phyloP scores from a whole-genome alignment of 2,329 filamentous ascomycete genomes.

The Gyromitra esculenta region DNA sequence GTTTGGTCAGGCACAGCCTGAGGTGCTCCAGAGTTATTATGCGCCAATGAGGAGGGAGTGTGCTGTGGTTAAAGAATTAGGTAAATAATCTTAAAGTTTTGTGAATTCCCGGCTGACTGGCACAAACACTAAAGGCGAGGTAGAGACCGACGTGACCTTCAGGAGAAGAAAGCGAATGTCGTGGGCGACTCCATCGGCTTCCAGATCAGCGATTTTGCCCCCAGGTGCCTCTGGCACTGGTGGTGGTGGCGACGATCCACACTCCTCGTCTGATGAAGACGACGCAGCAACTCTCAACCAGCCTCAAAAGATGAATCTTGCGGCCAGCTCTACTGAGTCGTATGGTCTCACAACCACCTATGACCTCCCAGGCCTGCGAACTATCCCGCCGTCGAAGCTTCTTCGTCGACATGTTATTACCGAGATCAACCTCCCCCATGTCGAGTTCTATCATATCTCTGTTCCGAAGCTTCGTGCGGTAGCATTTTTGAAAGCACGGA shows the following conservation, averaged over 20 bases:
- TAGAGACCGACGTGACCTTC: too few relatives aligned
- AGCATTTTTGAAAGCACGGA: conserved; percentile 69
- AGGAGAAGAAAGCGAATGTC: too few relatives aligned
- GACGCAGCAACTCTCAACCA: conserved; percentile 55
- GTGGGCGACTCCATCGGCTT: background rate
- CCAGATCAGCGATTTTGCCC: too few relatives aligned
- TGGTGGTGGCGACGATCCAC: background rate
- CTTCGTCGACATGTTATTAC: conserved; percentile 69
- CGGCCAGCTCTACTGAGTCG: conserved; percentile 65
- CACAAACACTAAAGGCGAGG: too few relatives aligned
- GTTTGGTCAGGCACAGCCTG: background rate
- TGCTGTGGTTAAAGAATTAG: too few relatives aligned
- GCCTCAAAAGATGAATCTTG: conserved; percentile 52
- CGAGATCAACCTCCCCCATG: conserved; percentile 65
- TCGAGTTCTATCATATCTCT: conserved; percentile 68
- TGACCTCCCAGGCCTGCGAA: conserved; percentile 69
- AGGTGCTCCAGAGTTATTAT: too few relatives aligned
- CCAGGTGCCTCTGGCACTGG: background rate
- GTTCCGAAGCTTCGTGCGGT: conserved; percentile 70
- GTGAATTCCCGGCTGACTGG: too few relatives aligned
- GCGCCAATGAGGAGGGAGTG: too few relatives aligned
- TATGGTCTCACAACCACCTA: conserved; percentile 71
- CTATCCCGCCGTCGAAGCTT: conserved; percentile 65
- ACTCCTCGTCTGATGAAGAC: conserved; percentile 55
- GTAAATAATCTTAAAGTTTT: too few relatives aligned